Evolutionary conservation across 1,284 basidiomycete genomes (phyloP).

Genomic region (Ustilago hordei): DNA sequence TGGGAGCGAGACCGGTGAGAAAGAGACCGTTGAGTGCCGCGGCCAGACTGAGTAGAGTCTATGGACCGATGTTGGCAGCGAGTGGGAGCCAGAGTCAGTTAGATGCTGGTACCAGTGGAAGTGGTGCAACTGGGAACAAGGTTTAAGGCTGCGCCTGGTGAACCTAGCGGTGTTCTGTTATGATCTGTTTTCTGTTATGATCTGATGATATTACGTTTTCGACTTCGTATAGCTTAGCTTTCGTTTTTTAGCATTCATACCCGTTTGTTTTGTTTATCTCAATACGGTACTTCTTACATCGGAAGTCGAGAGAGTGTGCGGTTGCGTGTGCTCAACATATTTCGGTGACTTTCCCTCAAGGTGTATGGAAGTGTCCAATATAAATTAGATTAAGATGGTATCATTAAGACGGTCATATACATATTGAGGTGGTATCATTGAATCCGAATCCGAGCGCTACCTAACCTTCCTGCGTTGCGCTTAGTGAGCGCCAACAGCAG

Average conservation of each 20-base stretch:
- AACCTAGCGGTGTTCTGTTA: too few species aligned
- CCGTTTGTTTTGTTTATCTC: not conserved
- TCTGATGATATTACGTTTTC: too few species aligned
- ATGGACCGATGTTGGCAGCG: conserved; percentile 36
- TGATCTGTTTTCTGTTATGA: too few species aligned
- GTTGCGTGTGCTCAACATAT: too few species aligned
- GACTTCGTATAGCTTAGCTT: not conserved
- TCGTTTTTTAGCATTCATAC: conserved; percentile 1
- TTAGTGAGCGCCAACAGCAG: conserved; percentile 34
- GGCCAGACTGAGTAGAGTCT: conserved; percentile 51
- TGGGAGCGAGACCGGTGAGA: conserved; percentile 27
- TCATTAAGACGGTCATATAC: conserved; percentile 4
- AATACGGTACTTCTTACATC: conserved; percentile 3
- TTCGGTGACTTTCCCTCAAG: too few species aligned
- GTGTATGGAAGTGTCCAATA: not conserved
- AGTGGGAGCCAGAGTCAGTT: conserved; percentile 2
- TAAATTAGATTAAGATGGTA: conserved; percentile 2
- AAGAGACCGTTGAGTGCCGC: conserved; percentile 55
- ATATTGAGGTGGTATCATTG: not conserved
- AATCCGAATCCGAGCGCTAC: not conserved
- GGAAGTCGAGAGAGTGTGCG: too few species aligned
- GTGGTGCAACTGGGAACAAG: conserved; percentile 3
- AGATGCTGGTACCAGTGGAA: not conserved
- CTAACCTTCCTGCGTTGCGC: not conserved
- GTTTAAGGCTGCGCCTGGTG: not conserved